phyloP scores from a whole-genome alignment of 176 grass and related monocot genomes.

The Dactylis glomerata region DNA sequence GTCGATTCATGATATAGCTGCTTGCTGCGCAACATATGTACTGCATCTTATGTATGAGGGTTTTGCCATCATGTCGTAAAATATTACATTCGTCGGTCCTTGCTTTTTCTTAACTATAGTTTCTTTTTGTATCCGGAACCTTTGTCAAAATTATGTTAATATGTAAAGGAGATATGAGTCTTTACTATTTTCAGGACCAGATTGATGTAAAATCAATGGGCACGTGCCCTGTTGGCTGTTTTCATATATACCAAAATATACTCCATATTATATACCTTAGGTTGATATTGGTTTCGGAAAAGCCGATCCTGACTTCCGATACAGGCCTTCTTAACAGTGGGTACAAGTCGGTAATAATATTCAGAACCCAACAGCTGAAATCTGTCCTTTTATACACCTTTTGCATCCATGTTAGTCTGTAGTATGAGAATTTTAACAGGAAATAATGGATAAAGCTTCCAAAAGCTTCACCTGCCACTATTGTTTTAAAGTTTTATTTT shows the following conservation, averaged over 20 bases:
- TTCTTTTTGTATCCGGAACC: no score
- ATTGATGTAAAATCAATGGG: not conserved
- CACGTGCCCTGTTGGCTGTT: not conserved
- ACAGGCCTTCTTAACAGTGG: not conserved
- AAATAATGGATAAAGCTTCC: not conserved
- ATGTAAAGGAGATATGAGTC: not conserved
- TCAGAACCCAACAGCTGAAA: not conserved
- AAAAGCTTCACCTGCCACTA: not conserved
- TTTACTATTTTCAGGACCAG: not conserved
- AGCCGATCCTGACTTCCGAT: not conserved
- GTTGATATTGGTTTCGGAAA: not conserved
- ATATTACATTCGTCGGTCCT: not conserved
- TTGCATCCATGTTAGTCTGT: not conserved
- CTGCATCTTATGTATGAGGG: no score
- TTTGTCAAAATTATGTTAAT: not conserved
- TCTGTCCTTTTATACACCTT: not conserved
- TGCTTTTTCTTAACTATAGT: no score
- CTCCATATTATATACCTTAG: not conserved
- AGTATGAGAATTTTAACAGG: no score
- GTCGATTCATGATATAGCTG: no score
- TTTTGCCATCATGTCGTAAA: not conserved
- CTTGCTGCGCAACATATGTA: no score
- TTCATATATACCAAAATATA: not conserved
- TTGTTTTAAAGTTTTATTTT: not conserved
- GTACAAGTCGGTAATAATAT: slow-evolving; percentile 4